Evolutionary conservation across 345 rosid genomes (phyloP).

Genomic region (Conringia planisiliqua): DNA sequence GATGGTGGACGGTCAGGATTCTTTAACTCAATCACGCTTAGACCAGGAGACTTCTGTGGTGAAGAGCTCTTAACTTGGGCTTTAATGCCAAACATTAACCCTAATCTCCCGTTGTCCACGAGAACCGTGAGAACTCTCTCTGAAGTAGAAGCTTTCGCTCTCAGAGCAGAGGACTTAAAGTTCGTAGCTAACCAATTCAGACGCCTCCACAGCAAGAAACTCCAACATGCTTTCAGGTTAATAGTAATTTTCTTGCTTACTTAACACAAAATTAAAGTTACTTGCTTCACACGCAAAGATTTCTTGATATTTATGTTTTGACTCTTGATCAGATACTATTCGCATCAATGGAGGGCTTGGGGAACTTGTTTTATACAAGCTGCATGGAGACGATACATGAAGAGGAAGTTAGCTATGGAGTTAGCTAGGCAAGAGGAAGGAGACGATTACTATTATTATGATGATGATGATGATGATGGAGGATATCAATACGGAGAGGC

Average conservation of each 20-base stretch:
- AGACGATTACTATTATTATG: constrained; percentile 25
- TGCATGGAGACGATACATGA: constrained; percentile 64
- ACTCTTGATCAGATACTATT: constrained; percentile 58
- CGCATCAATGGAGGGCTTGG: constrained; percentile 92
- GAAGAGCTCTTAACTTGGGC: constrained; percentile 94
- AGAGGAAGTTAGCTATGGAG: constrained; percentile 62
- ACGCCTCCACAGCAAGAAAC: constrained; percentile 77
- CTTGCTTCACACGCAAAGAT: neutral
- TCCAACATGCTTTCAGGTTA: constrained; percentile 81
- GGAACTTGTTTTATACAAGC: constrained; percentile 74
- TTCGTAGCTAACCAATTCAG: constrained; percentile 80
- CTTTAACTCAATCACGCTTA: constrained; percentile 69
- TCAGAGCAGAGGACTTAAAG: constrained; percentile 68
- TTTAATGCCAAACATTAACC: constrained; percentile 43
- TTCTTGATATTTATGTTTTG: constrained; percentile 1
- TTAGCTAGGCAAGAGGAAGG: constrained; percentile 58
- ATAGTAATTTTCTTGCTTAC: neutral
- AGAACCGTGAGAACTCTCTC: constrained; percentile 57
- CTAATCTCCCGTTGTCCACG: constrained; percentile 67
- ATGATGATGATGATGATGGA: constrained; percentile 9
- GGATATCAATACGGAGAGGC: constrained; percentile 4
- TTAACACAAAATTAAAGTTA: neutral
- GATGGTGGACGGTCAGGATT: constrained; percentile 80
- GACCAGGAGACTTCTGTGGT: constrained; percentile 81
- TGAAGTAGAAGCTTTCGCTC: constrained; percentile 80